These are phyloP conservation scores for Aureobasidium lini DNA, from an alignment of 2,329 filamentous ascomycete species.

Conservation along the genomic window DNA sequence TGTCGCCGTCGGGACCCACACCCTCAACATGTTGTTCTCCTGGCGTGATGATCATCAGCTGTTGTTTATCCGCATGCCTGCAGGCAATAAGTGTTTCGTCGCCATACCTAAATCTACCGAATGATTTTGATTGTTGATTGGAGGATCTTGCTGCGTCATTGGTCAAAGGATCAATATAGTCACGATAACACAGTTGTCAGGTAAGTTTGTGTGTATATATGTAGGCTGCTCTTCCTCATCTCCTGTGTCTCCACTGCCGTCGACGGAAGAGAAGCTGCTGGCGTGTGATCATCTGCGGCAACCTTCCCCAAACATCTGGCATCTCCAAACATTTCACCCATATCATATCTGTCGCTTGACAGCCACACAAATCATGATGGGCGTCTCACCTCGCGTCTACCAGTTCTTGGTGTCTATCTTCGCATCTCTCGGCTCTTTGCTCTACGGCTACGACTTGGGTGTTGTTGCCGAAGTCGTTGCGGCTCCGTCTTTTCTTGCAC, in stretches of 20 bases:
- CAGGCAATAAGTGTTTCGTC: neutral
- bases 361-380: neutral
- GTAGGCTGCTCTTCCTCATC: neutral
- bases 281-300: no score
- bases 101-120: neutral
- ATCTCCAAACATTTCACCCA: neutral
- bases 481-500: slow-evolving; percentile 17
- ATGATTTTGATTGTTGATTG: neutral
- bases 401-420: slow-evolving; percentile 33
- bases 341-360: neutral
- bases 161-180: neutral
- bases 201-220: neutral
- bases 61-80: neutral
- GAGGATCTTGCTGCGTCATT: neutral
- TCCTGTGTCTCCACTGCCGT: neutral
- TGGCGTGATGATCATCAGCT: neutral
- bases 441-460: slow-evolving; percentile 27
- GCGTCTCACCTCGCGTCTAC: slow-evolving; percentile 19
- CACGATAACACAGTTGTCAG: neutral
- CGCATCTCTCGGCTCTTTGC: slow-evolving; percentile 24
- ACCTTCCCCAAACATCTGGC: neutral
- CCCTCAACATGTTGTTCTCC: neutral
- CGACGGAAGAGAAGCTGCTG: neutral
- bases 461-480: slow-evolving; percentile 22
- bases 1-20: neutral